Percentiles rank a stretch among this genome's conserved stretches.
phyloP scores from a whole-genome alignment of 371 early-diverging fungal species.

The Actinomortierella ambigua region DNA sequence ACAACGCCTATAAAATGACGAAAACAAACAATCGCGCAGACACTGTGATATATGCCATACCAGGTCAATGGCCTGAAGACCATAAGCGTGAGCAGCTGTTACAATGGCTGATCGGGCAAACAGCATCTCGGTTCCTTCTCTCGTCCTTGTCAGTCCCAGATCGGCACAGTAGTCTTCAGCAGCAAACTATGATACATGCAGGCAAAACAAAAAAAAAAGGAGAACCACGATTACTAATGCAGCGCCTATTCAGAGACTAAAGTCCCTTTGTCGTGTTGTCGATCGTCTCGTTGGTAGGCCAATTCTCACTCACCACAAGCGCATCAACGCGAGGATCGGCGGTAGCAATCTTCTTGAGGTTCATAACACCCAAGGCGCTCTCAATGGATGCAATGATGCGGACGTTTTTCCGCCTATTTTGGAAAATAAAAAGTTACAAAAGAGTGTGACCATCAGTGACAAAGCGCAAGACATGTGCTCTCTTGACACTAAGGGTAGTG shows the following conservation, averaged over 20 bases:
- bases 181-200: constrained; percentile 90
- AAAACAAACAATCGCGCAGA: no score
- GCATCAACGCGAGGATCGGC: constrained; percentile 77
- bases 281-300: not conserved
- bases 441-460: not conserved
- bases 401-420: constrained; percentile 64
- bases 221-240: not conserved
- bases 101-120: constrained; percentile 81
- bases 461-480: not conserved
- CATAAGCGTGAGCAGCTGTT: constrained; percentile 83
- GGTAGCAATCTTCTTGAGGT: constrained; percentile 79
- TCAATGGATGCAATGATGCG: constrained; percentile 86
- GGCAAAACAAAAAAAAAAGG: not conserved
- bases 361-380: constrained; percentile 85
- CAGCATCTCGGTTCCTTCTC: constrained; percentile 73
- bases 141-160: constrained; percentile 77
- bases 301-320: constrained; percentile 58
- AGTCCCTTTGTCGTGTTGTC: not conserved
- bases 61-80: constrained; percentile 90
- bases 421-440: not conserved
- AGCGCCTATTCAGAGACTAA: no score
- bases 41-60: no score
- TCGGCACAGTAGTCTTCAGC: constrained; percentile 96
- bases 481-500: not conserved
- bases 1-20: no score